These are phyloP conservation scores for Phytopythium ostracodes DNA, from an alignment of 352 stramenopile species.

Conservation along the genomic window DNA sequence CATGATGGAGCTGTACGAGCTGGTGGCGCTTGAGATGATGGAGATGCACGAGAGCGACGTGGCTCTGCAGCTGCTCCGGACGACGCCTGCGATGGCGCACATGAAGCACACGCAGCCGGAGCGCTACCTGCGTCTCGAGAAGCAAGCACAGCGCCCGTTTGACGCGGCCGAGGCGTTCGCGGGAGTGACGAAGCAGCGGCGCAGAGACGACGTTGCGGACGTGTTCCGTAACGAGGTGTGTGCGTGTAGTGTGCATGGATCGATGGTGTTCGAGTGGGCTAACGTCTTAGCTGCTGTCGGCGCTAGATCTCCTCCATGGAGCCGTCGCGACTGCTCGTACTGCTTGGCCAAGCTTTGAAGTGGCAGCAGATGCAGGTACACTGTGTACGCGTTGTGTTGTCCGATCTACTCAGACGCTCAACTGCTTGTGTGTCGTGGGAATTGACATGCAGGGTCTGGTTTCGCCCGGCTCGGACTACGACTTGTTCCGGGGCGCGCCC, in stretches of 20 bases:
- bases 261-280: background rate
- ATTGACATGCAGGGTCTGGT: conserved; percentile 43
- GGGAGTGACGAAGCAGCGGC: conserved; percentile 70
- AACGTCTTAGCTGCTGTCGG: background rate
- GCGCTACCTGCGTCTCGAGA: conserved; percentile 67
- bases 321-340: conserved; percentile 85
- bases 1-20: conserved; percentile 89
- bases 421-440: background rate
- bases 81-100: conserved; percentile 35
- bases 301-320: conserved; percentile 45
- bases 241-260: background rate
- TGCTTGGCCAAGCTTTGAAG: conserved; percentile 89
- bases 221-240: conserved; percentile 64
- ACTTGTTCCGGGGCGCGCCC: conserved; percentile 71
- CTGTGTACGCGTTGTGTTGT: background rate
- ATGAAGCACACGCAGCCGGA: conserved; percentile 52
- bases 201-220: conserved; percentile 72
- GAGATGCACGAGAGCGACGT: conserved; percentile 81
- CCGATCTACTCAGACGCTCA: background rate
- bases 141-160: conserved; percentile 68
- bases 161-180: conserved; percentile 68
- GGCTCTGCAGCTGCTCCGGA: conserved; percentile 56
- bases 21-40: conserved; percentile 85
- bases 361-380: conserved; percentile 81
- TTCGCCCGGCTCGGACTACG: conserved; percentile 56